phyloP scores from a whole-genome alignment of 202 grass and related monocot genomes.

The Carex arenaria region DNA sequence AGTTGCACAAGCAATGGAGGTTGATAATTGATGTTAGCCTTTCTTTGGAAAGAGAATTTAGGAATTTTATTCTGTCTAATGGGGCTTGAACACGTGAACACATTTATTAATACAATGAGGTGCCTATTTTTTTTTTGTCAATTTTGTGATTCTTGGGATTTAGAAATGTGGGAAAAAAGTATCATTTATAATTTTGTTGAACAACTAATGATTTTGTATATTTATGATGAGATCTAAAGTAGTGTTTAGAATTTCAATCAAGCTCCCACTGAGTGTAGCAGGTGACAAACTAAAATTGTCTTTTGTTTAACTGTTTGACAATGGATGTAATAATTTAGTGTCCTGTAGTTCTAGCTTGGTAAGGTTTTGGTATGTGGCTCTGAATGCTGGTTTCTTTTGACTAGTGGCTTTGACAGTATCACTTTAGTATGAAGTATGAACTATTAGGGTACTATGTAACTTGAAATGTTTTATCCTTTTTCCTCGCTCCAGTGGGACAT shows the following conservation, averaged over 20 bases:
- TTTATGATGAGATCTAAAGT: background rate
- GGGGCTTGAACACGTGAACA: background rate
- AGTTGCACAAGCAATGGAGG: conserved; percentile 69
- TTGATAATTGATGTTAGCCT: conserved; percentile 45
- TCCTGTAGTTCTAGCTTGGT: too few relatives aligned
- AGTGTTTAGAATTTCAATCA: too few relatives aligned
- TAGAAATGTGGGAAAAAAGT: background rate
- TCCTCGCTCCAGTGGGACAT: background rate
- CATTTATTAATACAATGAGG: background rate
- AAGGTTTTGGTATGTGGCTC: too few relatives aligned
- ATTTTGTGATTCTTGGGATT: background rate
- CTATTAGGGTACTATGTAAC: too few relatives aligned
- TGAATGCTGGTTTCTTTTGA: too few relatives aligned
- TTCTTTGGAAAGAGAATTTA: background rate
- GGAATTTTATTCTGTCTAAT: background rate
- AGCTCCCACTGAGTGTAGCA: too few relatives aligned
- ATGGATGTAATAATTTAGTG: too few relatives aligned
- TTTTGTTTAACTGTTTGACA: too few relatives aligned
- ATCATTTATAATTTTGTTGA: background rate
- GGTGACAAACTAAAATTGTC: too few relatives aligned
- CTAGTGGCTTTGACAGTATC: too few relatives aligned
- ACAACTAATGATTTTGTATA: background rate
- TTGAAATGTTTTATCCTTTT: background rate
- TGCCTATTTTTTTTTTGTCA: too few relatives aligned
- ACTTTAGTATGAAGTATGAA: too few relatives aligned